A percentile compares a stretch with the other conserved stretches of the same genome.
phyloP scores from a whole-genome alignment of 768 basidiomycete species.

The Albatrellus ellisii region DNA sequence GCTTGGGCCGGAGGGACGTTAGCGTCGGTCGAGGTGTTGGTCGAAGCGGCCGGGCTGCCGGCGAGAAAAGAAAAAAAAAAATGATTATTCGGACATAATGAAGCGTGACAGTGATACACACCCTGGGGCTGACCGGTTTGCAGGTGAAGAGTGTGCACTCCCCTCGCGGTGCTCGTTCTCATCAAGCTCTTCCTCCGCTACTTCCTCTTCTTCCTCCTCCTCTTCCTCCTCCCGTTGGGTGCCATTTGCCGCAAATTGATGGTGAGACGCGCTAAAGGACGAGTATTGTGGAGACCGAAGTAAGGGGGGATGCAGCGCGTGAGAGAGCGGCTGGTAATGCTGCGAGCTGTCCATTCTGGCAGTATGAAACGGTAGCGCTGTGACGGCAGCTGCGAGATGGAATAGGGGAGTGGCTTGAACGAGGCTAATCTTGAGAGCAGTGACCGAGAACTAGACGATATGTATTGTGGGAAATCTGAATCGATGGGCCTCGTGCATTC shows the following conservation, averaged over 20 bases:
- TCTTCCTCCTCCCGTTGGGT: slow-evolving; percentile 45
- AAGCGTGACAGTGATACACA: slow-evolving; percentile 17
- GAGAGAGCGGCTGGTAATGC: slow-evolving; percentile 70
- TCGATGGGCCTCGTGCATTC: slow-evolving; percentile 10
- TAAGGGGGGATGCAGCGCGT: slow-evolving; percentile 53
- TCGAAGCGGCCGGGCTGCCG: slow-evolving; percentile 16
- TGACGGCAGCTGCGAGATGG: slow-evolving; percentile 7
- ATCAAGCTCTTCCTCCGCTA: slow-evolving; percentile 48
- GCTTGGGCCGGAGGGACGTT: slow-evolving; percentile 13
- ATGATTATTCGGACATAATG: slow-evolving; percentile 8
- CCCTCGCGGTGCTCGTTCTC: slow-evolving; percentile 18
- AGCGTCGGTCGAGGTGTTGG: slow-evolving; percentile 12
- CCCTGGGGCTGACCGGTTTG: slow-evolving; percentile 17
- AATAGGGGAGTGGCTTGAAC: slow-evolving; percentile 8
- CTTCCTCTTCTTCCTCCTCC: slow-evolving; percentile 62
- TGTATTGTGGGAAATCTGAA: slow-evolving; percentile 14
- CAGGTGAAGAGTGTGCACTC: slow-evolving; percentile 21
- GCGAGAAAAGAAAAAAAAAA: slow-evolving; percentile 10
- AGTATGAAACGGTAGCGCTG: slow-evolving; percentile 8
- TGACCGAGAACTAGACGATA: slow-evolving; percentile 5
- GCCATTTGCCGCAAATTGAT: slow-evolving; percentile 17
- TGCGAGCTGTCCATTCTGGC: slow-evolving; percentile 54
- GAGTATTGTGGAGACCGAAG: slow-evolving; percentile 16
- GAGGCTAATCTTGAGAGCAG: slow-evolving; percentile 3
- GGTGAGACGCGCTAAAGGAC: slow-evolving; percentile 12